Conservation (phyloP, 495 filamentous ascomycete species). For the Xylaria castorea region DNA sequence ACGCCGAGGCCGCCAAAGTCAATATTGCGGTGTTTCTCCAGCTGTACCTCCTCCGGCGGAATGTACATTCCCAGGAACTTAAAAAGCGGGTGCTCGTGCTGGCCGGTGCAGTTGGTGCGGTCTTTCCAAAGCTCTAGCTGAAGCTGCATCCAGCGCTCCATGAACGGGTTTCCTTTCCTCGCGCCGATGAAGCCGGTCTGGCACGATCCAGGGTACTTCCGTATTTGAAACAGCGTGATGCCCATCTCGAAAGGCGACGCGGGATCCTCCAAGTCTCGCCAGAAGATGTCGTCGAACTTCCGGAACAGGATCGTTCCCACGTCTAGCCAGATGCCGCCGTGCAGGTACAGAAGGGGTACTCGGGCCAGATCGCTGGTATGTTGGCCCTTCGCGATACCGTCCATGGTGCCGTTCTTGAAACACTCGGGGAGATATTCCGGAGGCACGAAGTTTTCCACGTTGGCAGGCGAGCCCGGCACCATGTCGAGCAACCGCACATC, state of each 20-base stretch:
- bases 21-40: background rate
- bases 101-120: constrained; percentile 29
- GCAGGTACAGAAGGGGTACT: constrained; percentile 36
- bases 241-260: constrained; percentile 38
- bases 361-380: constrained; percentile 43
- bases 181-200: constrained; percentile 43
- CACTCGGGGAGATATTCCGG: constrained; percentile 34
- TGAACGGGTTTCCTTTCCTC: constrained; percentile 38
- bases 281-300: constrained; percentile 44
- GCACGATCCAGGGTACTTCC: constrained; percentile 28
- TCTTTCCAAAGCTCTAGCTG: constrained; percentile 39
- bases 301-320: constrained; percentile 40
- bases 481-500: constrained; percentile 30
- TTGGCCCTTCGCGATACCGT: constrained; percentile 35
- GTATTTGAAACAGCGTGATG: constrained; percentile 27
- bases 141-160: constrained; percentile 42
- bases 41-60: constrained; percentile 12
- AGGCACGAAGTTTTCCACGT: constrained; percentile 33
- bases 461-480: constrained; percentile 22
- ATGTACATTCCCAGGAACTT: constrained; percentile 22
- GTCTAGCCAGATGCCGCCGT: constrained; percentile 47
- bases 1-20: background rate
- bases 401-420: constrained; percentile 41
- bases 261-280: constrained; percentile 43
- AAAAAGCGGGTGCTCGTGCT: constrained; percentile 37